phyloP scores from a whole-genome alignment of 1,284 basidiomycete genomes.

The Schizopora paradoxa region DNA sequence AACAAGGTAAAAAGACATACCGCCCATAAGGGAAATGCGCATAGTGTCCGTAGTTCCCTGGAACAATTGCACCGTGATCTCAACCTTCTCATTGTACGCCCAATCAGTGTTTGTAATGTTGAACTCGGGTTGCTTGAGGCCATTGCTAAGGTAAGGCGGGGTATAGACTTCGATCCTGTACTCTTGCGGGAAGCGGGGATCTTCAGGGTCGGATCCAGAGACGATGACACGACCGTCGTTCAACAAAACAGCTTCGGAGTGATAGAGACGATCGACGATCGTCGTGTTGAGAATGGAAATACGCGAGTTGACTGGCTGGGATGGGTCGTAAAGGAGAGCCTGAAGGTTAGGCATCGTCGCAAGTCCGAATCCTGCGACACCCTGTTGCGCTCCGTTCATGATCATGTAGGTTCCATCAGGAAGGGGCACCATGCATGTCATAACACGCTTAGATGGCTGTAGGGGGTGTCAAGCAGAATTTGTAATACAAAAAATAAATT shows the following conservation, averaged over 20 bases:
- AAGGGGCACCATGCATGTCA: conserved; percentile 66
- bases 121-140: conserved; percentile 52
- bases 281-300: conserved; percentile 64
- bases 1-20: conserved; percentile 35
- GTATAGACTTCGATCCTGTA: conserved; percentile 71
- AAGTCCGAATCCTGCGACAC: conserved; percentile 69
- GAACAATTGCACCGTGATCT: conserved; percentile 49
- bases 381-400: conserved; percentile 61
- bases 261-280: conserved; percentile 77
- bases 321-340: conserved; percentile 67
- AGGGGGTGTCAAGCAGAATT: neutral
- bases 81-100: conserved; percentile 45
- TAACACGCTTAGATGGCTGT: conserved; percentile 70
- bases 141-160: conserved; percentile 65
- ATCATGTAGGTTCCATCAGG: conserved; percentile 74
- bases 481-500: conserved; percentile 18
- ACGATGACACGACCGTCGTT: conserved; percentile 67
- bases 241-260: conserved; percentile 67
- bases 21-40: conserved; percentile 58
- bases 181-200: conserved; percentile 53
- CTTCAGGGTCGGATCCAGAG: conserved; percentile 64
- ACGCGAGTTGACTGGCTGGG: conserved; percentile 51
- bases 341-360: conserved; percentile 56
- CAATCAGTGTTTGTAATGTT: conserved; percentile 55
- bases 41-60: conserved; percentile 54